phyloP scores from a whole-genome alignment of 2,329 filamentous ascomycete genomes.

The Plenodomus lindquistii region DNA sequence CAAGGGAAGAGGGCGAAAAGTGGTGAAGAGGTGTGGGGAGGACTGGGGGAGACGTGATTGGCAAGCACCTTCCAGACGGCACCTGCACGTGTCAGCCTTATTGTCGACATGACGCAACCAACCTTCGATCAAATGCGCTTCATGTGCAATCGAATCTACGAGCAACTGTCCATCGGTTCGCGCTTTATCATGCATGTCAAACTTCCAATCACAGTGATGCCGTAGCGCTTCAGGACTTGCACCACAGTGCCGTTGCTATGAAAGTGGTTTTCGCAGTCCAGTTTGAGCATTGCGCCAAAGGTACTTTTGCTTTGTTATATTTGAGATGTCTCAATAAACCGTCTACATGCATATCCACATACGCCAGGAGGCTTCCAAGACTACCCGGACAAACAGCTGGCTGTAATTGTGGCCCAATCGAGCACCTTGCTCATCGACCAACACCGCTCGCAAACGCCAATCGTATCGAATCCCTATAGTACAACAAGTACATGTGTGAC shows the following conservation, averaged over 20 bases:
- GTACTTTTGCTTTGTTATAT: background rate
- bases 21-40: conserved; percentile 4
- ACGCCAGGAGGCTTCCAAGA: background rate
- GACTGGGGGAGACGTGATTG: conserved; percentile 2
- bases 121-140: background rate
- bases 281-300: background rate
- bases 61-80: conserved; percentile 11
- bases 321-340: background rate
- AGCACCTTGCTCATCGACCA: background rate
- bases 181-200: no score
- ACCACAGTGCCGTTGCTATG: no score
- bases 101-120: conserved; percentile 6
- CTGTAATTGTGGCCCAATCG: background rate
- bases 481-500: conserved; percentile 1
- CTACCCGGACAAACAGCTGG: background rate
- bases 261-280: background rate
- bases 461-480: background rate
- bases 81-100: conserved; percentile 12
- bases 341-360: conserved; percentile 1
- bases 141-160: no score
- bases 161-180: no score
- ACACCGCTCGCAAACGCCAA: conserved; percentile 1
- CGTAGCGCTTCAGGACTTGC: no score
- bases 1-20: conserved; percentile 5
- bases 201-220: no score